A percentile compares a stretch with the other conserved stretches of the same genome.
Conservation (phyloP, 768 basidiomycete genomes). For the Agaricus blazei region DNA sequence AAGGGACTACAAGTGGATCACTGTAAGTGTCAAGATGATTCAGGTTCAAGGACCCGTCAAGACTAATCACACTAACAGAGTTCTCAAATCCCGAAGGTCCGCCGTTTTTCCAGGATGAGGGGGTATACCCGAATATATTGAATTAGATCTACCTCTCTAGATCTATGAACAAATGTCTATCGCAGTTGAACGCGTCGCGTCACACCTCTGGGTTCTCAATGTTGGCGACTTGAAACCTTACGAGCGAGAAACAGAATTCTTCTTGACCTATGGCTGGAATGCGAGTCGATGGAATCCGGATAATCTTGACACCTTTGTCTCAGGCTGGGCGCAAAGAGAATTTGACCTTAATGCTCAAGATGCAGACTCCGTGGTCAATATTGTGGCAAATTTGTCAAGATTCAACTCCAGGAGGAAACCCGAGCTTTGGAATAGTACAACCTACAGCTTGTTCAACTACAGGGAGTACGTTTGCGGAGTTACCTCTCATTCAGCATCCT, state of each 20-base stretch:
- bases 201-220: constrained; percentile 63
- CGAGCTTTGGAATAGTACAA: constrained; percentile 56
- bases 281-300: constrained; percentile 45
- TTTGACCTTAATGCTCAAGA: constrained; percentile 41
- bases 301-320: constrained; percentile 48
- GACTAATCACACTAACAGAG: constrained; percentile 24
- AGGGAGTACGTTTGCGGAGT: constrained; percentile 46
- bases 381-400: constrained; percentile 51
- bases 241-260: constrained; percentile 66
- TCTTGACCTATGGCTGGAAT: constrained; percentile 59
- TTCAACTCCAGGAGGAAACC: constrained; percentile 60
- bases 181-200: constrained; percentile 52
- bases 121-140: neutral
- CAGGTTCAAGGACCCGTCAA: neutral
- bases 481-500: neutral
- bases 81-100: constrained; percentile 46
- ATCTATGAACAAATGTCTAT: constrained; percentile 67
- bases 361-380: constrained; percentile 38
- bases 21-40: constrained; percentile 25
- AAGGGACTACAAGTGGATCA: constrained; percentile 68
- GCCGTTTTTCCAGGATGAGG: too few relatives aligned
- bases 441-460: constrained; percentile 59
- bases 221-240: constrained; percentile 73
- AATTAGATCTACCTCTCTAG: constrained; percentile 19
- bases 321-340: constrained; percentile 57